These are phyloP conservation scores for Circinella minor DNA, from an alignment of 371 early-diverging fungal species.

Conservation along the genomic window DNA sequence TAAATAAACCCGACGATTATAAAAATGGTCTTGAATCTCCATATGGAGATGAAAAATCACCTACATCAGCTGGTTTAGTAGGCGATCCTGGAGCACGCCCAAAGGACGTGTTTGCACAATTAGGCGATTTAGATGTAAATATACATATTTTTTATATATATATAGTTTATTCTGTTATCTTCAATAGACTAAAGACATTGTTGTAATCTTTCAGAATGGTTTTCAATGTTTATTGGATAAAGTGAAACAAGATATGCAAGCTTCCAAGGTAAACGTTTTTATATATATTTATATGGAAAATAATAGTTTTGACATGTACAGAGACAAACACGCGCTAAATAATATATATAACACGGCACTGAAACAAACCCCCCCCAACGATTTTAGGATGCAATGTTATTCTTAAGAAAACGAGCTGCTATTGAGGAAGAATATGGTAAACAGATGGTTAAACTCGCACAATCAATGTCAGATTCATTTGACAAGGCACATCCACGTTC, in stretches of 20 bases:
- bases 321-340: too few species aligned
- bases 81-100: conserved; percentile 16
- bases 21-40: conserved; percentile 14
- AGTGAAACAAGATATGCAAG: conserved; percentile 41
- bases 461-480: conserved; percentile 48
- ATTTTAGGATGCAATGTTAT: conserved; percentile 53
- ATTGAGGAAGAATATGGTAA: conserved; percentile 67
- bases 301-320: background rate
- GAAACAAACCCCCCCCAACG: background rate
- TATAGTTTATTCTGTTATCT: background rate
- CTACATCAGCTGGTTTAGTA: conserved; percentile 12
- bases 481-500: conserved; percentile 52
- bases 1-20: conserved; percentile 24
- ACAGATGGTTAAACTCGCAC: conserved; percentile 56
- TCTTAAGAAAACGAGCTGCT: conserved; percentile 62
- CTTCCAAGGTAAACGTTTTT: conserved; percentile 29
- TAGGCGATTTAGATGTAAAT: conserved; percentile 28
- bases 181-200: background rate
- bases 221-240: conserved; percentile 38
- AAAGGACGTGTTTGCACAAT: conserved; percentile 17
- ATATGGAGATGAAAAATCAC: conserved; percentile 13
- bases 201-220: conserved; percentile 25
- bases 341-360: background rate
- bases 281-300: background rate
- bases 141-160: background rate